Evolutionary conservation across 805 yeast genomes (phyloP).

Genomic region (Sugiyamaella floridensis): DNA sequence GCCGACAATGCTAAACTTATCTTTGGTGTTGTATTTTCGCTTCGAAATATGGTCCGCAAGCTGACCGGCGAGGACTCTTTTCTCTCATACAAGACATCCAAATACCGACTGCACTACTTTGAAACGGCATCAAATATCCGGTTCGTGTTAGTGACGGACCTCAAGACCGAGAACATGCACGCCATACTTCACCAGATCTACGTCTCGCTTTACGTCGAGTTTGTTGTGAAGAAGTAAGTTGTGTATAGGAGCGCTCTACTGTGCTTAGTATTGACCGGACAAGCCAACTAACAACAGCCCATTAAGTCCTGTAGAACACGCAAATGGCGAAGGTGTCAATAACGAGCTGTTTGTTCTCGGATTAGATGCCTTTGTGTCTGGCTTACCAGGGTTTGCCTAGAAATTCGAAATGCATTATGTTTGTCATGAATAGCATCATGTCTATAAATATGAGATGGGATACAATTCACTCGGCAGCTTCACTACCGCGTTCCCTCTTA

Average conservation of each 20-base stretch:
- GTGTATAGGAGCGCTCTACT: conserved; percentile 17
- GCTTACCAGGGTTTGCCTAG: conserved; percentile 25
- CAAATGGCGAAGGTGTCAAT: conserved; percentile 44
- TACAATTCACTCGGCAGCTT: neutral
- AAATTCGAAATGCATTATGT: neutral
- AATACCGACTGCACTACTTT: conserved; percentile 69
- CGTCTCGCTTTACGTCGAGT: conserved; percentile 49
- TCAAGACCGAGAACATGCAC: conserved; percentile 48
- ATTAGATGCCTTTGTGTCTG: conserved; percentile 44
- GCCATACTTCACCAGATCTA: conserved; percentile 52
- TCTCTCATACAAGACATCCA: conserved; percentile 45
- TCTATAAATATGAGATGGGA: neutral
- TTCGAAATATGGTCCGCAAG: conserved; percentile 66
- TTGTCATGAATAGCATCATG: neutral
- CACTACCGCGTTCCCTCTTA: neutral
- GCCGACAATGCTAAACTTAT: conserved; percentile 68
- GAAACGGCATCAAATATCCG: conserved; percentile 77
- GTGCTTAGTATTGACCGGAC: neutral
- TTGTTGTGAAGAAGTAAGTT: conserved; percentile 57
- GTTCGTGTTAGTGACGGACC: conserved; percentile 69
- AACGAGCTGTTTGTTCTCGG: conserved; percentile 51
- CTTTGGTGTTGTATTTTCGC: conserved; percentile 77
- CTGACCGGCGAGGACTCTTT: conserved; percentile 35
- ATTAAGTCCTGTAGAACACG: conserved; percentile 52
- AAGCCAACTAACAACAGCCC: conserved; percentile 27